Evolutionary conservation across 1,284 basidiomycete species (phyloP).

Genomic region (Ganoderma lucidum): DNA sequence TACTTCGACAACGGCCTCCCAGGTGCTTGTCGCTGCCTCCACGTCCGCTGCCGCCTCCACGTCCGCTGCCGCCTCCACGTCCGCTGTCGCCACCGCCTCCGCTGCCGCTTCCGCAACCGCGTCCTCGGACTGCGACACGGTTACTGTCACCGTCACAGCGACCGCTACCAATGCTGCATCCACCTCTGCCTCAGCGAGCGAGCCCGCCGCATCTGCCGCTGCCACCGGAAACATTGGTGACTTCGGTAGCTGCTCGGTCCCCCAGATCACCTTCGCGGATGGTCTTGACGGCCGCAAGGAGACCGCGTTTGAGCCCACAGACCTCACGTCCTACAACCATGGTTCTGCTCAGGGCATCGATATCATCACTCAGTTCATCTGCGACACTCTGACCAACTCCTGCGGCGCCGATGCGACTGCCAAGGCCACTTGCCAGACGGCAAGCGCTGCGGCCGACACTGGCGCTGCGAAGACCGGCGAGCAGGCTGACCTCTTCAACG

Average conservation of each 20-base stretch:
- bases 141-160: constrained; percentile 31
- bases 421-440: constrained; percentile 54
- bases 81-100: constrained; percentile 11
- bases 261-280: constrained; percentile 65
- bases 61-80: constrained; percentile 10
- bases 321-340: constrained; percentile 55
- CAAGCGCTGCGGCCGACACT: constrained; percentile 52
- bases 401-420: constrained; percentile 63
- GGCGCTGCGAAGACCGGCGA: constrained; percentile 54
- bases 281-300: constrained; percentile 68
- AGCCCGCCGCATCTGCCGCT: constrained; percentile 36
- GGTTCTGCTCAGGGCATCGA: constrained; percentile 61
- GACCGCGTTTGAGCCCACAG: constrained; percentile 59
- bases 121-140: constrained; percentile 14
- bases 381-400: constrained; percentile 58
- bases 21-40: constrained; percentile 23
- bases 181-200: constrained; percentile 30
- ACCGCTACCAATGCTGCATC: constrained; percentile 27
- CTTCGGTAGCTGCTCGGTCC: constrained; percentile 65
- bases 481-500: constrained; percentile 68
- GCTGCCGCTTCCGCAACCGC: constrained; percentile 7
- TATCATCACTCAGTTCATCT: constrained; percentile 64
- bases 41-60: constrained; percentile 15
- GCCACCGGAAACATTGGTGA: constrained; percentile 47
- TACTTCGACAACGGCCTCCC: constrained; percentile 14